Percentiles rank a stretch among this genome's conserved stretches.
Conservation (phyloP, 1,139 yeast genomes). For the Torulaspora pretoriensis region DNA sequence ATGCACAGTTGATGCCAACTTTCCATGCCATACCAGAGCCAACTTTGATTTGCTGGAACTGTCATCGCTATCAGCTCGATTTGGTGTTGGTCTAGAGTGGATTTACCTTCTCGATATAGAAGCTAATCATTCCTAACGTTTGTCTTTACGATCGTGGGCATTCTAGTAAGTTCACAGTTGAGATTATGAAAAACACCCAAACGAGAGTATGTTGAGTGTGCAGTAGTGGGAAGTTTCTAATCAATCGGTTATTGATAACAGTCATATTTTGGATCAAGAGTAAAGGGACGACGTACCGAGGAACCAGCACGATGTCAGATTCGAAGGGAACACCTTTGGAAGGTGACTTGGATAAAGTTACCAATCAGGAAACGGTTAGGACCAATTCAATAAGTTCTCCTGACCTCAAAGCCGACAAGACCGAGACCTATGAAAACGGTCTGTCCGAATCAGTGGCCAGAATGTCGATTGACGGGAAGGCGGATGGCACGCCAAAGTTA, state of each 20-base stretch:
- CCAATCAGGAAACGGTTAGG: neutral
- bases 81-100: no score
- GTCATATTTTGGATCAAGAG: no score
- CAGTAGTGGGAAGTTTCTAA: no score
- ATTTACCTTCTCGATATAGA: no score
- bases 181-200: neutral
- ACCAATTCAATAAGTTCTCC: neutral
- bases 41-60: no score
- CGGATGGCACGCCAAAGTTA: constrained; percentile 5
- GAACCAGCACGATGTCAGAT: constrained; percentile 3
- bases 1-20: no score
- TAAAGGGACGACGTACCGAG: no score
- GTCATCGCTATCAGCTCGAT: no score
- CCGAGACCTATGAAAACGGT: neutral
- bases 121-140: neutral
- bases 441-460: neutral
- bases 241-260: no score
- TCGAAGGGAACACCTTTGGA: neutral
- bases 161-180: neutral
- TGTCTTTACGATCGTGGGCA: neutral
- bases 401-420: neutral
- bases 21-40: no score
- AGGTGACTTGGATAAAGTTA: neutral
- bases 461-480: constrained; percentile 8
- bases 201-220: neutral